These are phyloP conservation scores for Tolypocladium amazonense DNA, from an alignment of 2,329 filamentous ascomycete species.

Conservation along the genomic window DNA sequence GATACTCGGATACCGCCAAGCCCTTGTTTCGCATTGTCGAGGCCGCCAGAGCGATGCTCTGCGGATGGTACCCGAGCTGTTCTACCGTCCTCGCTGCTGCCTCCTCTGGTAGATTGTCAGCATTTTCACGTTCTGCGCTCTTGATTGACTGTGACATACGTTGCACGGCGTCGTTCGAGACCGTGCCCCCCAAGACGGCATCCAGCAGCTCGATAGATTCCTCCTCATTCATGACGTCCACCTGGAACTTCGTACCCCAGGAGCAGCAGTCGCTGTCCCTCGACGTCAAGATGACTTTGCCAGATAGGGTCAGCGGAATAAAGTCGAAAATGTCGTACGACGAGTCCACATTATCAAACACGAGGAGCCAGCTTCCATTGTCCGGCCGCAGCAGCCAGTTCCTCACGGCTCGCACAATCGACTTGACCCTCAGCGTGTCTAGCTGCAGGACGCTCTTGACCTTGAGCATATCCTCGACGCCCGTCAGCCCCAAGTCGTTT, in stretches of 20 bases:
- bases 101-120: slow-evolving; percentile 1
- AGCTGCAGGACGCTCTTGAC: slow-evolving; percentile 11
- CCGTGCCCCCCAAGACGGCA: slow-evolving; percentile 3
- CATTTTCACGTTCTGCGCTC: neutral
- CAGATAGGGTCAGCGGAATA: slow-evolving; percentile 12
- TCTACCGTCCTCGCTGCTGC: slow-evolving; percentile 8
- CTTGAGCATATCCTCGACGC: slow-evolving; percentile 13
- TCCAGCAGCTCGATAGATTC: slow-evolving; percentile 10
- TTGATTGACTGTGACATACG: slow-evolving; percentile 1
- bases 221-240: slow-evolving; percentile 10
- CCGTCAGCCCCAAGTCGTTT: slow-evolving; percentile 12
- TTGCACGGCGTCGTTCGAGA: slow-evolving; percentile 2
- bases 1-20: slow-evolving; percentile 7
- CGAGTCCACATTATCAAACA: slow-evolving; percentile 13
- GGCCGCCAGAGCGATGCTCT: slow-evolving; percentile 9
- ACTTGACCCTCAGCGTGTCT: slow-evolving; percentile 10
- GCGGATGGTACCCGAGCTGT: slow-evolving; percentile 10
- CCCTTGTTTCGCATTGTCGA: slow-evolving; percentile 11
- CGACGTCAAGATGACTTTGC: slow-evolving; percentile 13
- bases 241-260: slow-evolving; percentile 10
- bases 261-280: slow-evolving; percentile 10
- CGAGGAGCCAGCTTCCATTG: slow-evolving; percentile 13
- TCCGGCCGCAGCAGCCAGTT: slow-evolving; percentile 15
- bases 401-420: slow-evolving; percentile 13
- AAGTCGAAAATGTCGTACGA: slow-evolving; percentile 14